Percentiles rank a stretch among this genome's conserved stretches.
phyloP scores from a whole-genome alignment of 2,329 filamentous ascomycete species.

The Gnomoniopsis sp. region DNA sequence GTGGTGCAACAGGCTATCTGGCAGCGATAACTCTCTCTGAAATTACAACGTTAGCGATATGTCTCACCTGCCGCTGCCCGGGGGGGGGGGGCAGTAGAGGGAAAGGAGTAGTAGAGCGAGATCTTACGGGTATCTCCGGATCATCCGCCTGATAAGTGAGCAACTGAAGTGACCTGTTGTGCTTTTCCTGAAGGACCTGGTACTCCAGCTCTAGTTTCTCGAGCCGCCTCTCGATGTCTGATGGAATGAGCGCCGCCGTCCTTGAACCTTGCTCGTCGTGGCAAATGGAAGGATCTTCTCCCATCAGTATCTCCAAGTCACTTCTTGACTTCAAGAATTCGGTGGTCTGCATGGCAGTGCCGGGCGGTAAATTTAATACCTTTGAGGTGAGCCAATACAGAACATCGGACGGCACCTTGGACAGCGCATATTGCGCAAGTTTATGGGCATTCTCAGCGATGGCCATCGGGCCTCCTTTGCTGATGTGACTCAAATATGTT shows the following conservation, averaged over 20 bases:
- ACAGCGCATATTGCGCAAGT: constrained; percentile 9
- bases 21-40: background rate
- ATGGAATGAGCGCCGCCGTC: background rate
- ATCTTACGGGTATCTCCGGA: background rate
- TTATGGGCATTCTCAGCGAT: constrained; percentile 16
- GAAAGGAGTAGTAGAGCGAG: background rate
- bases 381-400: constrained; percentile 15
- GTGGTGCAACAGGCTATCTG: background rate
- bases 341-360: constrained; percentile 9
- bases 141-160: background rate
- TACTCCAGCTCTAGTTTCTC: constrained; percentile 15
- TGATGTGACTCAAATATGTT: background rate
- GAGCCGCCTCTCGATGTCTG: constrained; percentile 14
- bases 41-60: background rate
- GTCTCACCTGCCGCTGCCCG: no score
- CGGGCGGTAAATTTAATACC: constrained; percentile 12
- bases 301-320: background rate
- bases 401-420: constrained; percentile 11
- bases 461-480: constrained; percentile 2
- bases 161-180: constrained; percentile 4
- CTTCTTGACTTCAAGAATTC: constrained; percentile 16
- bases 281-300: no score
- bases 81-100: background rate
- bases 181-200: constrained; percentile 9
- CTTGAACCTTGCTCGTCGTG: background rate